Percentiles rank a stretch among this genome's conserved stretches.
These are phyloP conservation scores for Xerocomus nothofagi DNA, from an alignment of 1,284 basidiomycete genomes.

Conservation along the genomic window DNA sequence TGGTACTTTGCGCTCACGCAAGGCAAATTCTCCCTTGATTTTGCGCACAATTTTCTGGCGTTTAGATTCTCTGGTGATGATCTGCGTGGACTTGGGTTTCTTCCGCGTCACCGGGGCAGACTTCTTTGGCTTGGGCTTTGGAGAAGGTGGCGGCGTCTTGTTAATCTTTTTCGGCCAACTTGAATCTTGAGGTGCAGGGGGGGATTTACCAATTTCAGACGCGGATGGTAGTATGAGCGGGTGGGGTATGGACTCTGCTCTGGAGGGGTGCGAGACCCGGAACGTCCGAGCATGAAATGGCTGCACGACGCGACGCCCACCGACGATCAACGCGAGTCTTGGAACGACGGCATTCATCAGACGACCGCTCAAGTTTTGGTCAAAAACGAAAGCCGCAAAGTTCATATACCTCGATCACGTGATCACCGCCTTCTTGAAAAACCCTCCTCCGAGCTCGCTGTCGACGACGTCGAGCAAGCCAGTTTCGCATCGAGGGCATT, in stretches of 20 bases:
- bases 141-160: not conserved
- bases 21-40: not conserved
- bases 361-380: too few relatives aligned
- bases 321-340: conserved; percentile 14
- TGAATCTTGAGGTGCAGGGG: not conserved
- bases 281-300: conserved; percentile 10
- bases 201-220: not conserved
- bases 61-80: not conserved
- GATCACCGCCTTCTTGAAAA: conserved; percentile 1
- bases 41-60: conserved; percentile 8
- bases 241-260: not conserved
- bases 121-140: conserved; percentile 5
- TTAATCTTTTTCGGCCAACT: conserved; percentile 1
- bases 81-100: conserved; percentile 10
- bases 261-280: not conserved
- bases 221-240: not conserved
- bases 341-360: conserved; percentile 1
- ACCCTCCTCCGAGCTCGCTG: not conserved
- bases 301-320: conserved; percentile 20
- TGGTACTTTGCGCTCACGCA: not conserved
- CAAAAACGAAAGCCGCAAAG: too few relatives aligned
- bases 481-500: not conserved
- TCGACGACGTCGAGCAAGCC: conserved; percentile 1
- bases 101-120: not conserved
- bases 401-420: conserved; percentile 19